These are phyloP conservation scores for Colletotrichum karsti DNA, from an alignment of 2,329 filamentous ascomycete genomes.

Conservation along the genomic window DNA sequence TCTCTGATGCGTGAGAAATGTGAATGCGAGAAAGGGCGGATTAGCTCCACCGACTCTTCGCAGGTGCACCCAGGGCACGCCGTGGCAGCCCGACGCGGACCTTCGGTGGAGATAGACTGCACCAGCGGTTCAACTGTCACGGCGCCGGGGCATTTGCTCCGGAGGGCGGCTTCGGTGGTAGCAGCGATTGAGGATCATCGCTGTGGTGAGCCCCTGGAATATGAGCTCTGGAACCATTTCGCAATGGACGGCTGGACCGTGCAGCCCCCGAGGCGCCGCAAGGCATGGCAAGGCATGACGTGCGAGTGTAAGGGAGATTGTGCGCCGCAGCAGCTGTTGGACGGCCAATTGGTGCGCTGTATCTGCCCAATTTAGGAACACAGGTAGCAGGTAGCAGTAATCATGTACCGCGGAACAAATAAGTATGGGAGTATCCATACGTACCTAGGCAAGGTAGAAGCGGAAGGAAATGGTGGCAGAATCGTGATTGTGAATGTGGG, in stretches of 20 bases:
- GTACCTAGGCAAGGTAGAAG: background rate
- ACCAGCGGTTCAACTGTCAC: too few species aligned
- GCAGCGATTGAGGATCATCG: slow-evolving; percentile 14
- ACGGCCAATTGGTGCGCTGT: background rate
- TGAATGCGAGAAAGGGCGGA: too few species aligned
- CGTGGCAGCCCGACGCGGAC: too few species aligned
- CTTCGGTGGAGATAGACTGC: too few species aligned
- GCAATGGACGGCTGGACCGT: slow-evolving; percentile 7
- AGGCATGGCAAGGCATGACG: background rate
- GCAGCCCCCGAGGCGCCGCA: background rate
- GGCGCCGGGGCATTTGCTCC: slow-evolving; percentile 25
- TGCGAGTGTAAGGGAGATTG: background rate
- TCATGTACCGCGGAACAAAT: too few species aligned
- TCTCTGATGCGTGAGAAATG: too few species aligned
- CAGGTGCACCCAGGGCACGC: too few species aligned
- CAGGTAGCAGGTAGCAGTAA: background rate
- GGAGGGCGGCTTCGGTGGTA: background rate
- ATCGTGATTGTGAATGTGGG: background rate
- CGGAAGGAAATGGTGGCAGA: background rate
- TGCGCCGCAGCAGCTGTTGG: background rate
- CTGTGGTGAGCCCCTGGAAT: background rate
- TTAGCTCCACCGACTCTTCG: too few species aligned
- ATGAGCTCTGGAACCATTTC: slow-evolving; percentile 7
- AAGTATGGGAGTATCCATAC: too few species aligned
- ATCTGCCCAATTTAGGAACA: background rate